phyloP scores from a whole-genome alignment of 768 basidiomycete species.

The Arthromyces matolae region DNA sequence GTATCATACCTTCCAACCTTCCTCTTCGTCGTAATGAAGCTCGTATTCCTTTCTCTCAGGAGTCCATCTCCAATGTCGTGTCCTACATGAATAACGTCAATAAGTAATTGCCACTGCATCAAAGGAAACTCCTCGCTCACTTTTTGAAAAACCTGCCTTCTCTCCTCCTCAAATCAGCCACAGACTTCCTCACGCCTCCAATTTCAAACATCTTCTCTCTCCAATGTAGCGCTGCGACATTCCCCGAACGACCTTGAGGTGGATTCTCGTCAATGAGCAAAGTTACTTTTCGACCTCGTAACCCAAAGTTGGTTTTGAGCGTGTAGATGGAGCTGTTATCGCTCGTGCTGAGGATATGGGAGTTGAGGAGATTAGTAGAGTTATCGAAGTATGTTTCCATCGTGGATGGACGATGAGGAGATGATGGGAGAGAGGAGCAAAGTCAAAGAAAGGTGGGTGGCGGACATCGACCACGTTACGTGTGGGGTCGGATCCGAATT shows the following conservation, averaged over 20 bases:
- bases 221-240: slow-evolving; percentile 51
- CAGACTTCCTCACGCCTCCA: slow-evolving; percentile 34
- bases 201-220: slow-evolving; percentile 46
- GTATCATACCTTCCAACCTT: slow-evolving; percentile 38
- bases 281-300: slow-evolving; percentile 41
- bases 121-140: slow-evolving; percentile 18
- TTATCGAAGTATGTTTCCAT: slow-evolving; percentile 56
- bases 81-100: slow-evolving; percentile 19
- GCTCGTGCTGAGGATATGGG: slow-evolving; percentile 37
- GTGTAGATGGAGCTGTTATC: slow-evolving; percentile 44
- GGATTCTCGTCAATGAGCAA: slow-evolving; percentile 48
- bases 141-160: slow-evolving; percentile 35
- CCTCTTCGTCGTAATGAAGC: slow-evolving; percentile 36
- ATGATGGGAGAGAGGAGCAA: neutral
- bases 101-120: too few relatives aligned
- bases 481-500: too few relatives aligned
- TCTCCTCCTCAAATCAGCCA: slow-evolving; percentile 38
- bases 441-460: neutral
- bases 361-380: slow-evolving; percentile 45
- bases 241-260: slow-evolving; percentile 25
- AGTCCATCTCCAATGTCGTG: slow-evolving; percentile 43
- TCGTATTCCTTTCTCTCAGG: slow-evolving; percentile 42
- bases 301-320: slow-evolving; percentile 39
- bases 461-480: slow-evolving; percentile 5
- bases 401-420: too few relatives aligned